Conservation (phyloP, 1,139 yeast species). For the Protomyces gravidus region DNA sequence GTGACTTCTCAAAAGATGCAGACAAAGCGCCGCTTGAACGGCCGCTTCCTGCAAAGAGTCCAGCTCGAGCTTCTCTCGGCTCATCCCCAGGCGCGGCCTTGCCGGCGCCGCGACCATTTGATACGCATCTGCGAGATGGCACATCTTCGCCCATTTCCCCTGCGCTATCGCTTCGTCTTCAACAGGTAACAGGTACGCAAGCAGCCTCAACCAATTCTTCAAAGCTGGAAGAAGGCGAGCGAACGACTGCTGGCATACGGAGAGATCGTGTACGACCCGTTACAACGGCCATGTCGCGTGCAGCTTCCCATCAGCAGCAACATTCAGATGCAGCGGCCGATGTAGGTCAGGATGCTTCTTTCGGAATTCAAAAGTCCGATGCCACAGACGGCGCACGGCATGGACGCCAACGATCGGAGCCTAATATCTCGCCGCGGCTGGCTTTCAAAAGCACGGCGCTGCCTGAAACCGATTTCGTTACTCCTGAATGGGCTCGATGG, state of each 20-base stretch:
- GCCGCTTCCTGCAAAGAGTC: background rate
- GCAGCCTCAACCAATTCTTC: constrained; percentile 3
- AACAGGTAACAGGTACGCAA: constrained; percentile 6
- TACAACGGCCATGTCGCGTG: background rate
- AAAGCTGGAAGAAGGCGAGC: constrained; percentile 11
- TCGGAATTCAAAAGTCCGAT: background rate
- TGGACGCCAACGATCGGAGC: background rate
- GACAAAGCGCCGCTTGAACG: background rate
- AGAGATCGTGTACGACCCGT: constrained; percentile 15
- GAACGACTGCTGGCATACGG: constrained; percentile 1
- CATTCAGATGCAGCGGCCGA: background rate
- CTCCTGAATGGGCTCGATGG: background rate
- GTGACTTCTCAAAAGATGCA: background rate
- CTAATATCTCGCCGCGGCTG: background rate
- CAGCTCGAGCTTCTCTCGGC: background rate
- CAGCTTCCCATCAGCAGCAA: background rate
- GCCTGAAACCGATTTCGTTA: background rate
- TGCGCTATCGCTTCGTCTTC: constrained; percentile 22
- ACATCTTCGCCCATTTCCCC: constrained; percentile 26
- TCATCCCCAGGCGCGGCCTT: background rate
- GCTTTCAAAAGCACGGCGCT: background rate
- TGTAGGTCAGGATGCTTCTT: background rate
- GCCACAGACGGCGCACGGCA: background rate
- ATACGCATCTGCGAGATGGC: constrained; percentile 6
- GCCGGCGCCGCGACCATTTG: background rate